Conservation (phyloP, 2,329 filamentous ascomycete species). For the Hypoxylon sp. region DNA sequence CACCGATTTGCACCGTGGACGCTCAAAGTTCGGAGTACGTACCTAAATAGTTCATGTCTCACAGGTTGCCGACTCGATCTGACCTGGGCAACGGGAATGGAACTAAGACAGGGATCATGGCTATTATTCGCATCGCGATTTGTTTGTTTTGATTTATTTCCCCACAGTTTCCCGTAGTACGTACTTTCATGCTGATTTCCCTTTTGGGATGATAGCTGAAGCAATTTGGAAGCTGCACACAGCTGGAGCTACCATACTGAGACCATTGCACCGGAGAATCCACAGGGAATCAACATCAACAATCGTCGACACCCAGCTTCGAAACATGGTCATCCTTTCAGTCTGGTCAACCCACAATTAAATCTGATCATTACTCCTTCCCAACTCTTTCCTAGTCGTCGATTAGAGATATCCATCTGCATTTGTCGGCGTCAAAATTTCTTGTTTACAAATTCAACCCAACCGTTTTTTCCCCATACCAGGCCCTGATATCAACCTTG, state of each 20-base stretch:
- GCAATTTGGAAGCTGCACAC: not conserved
- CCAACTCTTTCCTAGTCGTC: not conserved
- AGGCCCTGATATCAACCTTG: not conserved
- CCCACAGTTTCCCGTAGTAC: conserved; percentile 34
- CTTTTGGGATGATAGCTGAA: conserved; percentile 3
- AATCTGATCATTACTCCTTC: not conserved
- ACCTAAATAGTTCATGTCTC: conserved; percentile 1
- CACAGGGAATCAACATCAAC: conserved; percentile 36
- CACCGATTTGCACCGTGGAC: not conserved
- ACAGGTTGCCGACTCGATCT: conserved; percentile 27
- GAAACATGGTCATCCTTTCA: conserved; percentile 1
- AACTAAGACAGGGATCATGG: conserved; percentile 30
- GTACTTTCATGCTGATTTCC: conserved; percentile 32
- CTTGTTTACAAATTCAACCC: not conserved
- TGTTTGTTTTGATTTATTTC: conserved; percentile 43
- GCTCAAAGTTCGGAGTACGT: not conserved
- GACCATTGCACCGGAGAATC: not conserved
- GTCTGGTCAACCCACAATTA: not conserved
- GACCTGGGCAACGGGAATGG: conserved; percentile 33
- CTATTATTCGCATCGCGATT: conserved; percentile 29
- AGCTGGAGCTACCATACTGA: not conserved
- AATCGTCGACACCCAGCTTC: conserved; percentile 14
- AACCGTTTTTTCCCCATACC: not conserved
- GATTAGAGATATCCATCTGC: not conserved
- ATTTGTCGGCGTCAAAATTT: not conserved